Evolutionary conservation across 1,139 yeast genomes (phyloP).

Genomic region (Suhomyces panamericanus): DNA sequence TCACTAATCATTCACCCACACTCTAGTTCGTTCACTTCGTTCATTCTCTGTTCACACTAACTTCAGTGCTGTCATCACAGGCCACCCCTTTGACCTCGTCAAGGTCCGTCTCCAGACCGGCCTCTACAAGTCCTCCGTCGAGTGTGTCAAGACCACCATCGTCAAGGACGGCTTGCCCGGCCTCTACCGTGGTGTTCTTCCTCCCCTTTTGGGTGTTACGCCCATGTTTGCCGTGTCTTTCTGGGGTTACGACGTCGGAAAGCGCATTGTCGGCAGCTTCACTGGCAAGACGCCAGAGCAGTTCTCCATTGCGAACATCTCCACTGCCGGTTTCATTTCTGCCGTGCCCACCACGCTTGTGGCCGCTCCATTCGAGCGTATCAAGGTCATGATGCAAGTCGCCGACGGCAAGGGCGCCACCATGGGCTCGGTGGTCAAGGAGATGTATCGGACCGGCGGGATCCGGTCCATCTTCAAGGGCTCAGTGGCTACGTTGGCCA

Average conservation of each 20-base stretch:
- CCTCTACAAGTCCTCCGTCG: slow-evolving; percentile 57
- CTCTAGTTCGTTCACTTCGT: no score
- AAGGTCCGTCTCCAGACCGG: slow-evolving; percentile 90
- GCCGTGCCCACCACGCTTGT: slow-evolving; percentile 94
- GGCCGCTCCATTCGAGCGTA: slow-evolving; percentile 96
- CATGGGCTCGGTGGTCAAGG: slow-evolving; percentile 62
- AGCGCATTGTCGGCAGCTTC: slow-evolving; percentile 58
- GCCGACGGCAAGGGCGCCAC: slow-evolving; percentile 54
- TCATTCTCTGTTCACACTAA: slow-evolving; percentile 11
- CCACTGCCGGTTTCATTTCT: slow-evolving; percentile 93
- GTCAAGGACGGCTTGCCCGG: slow-evolving; percentile 75
- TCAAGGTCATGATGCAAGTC: slow-evolving; percentile 90
- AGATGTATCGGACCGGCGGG: slow-evolving; percentile 81
- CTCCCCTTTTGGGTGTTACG: slow-evolving; percentile 91
- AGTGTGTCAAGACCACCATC: slow-evolving; percentile 69
- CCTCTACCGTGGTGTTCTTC: slow-evolving; percentile 82
- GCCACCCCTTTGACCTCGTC: slow-evolving; percentile 93
- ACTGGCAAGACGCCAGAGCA: slow-evolving; percentile 42
- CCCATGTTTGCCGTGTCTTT: slow-evolving; percentile 98
- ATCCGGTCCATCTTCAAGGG: slow-evolving; percentile 85
- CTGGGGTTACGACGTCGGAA: slow-evolving; percentile 98
- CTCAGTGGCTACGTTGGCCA: slow-evolving; percentile 84
- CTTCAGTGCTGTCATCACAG: slow-evolving; percentile 77
- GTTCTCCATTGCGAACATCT: slow-evolving; percentile 67
- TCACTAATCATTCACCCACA: no score